phyloP scores from a whole-genome alignment of 805 yeast genomes.

The Wickerhamiella hasegawae region DNA sequence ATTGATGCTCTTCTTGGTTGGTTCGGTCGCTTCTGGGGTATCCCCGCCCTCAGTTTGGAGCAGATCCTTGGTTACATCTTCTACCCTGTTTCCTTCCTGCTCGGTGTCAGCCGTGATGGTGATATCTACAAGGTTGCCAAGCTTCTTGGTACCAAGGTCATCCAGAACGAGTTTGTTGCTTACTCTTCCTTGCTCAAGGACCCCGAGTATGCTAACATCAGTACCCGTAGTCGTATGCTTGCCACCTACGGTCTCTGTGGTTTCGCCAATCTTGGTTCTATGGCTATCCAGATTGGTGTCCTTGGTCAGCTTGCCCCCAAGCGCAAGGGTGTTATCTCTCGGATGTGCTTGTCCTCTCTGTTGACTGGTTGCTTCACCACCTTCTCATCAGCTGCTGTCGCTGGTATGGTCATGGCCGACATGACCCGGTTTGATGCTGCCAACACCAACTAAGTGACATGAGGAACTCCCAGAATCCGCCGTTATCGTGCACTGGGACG shows the following conservation, averaged over 20 bases:
- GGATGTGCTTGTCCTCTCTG: conserved; percentile 32
- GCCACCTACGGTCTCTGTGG: conserved; percentile 52
- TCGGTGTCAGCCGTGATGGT: conserved; percentile 35
- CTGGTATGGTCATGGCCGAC: conserved; percentile 47
- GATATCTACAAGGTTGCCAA: conserved; percentile 36
- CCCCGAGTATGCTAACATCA: conserved; percentile 30
- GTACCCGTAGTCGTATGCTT: conserved; percentile 35
- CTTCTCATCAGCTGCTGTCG: conserved; percentile 38
- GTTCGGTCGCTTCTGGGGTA: conserved; percentile 51
- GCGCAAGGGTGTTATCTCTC: conserved; percentile 32
- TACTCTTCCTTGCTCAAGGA: conserved; percentile 26
- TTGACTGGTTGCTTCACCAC: conserved; percentile 39
- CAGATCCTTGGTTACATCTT: conserved; percentile 41
- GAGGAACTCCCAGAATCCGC: too few relatives aligned
- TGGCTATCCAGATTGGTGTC: conserved; percentile 47
- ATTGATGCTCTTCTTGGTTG: conserved; percentile 39
- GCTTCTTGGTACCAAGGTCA: conserved; percentile 39
- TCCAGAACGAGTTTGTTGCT: conserved; percentile 49
- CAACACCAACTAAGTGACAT: too few relatives aligned
- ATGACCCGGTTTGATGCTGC: conserved; percentile 19
- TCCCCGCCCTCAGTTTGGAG: conserved; percentile 34
- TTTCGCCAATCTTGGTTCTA: conserved; percentile 44
- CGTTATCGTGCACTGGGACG: too few relatives aligned
- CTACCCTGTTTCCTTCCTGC: conserved; percentile 43
- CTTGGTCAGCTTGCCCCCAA: conserved; percentile 39